These are phyloP conservation scores for Myxozyma nipponensis DNA, from an alignment of 805 yeast genomes.

Conservation along the genomic window DNA sequence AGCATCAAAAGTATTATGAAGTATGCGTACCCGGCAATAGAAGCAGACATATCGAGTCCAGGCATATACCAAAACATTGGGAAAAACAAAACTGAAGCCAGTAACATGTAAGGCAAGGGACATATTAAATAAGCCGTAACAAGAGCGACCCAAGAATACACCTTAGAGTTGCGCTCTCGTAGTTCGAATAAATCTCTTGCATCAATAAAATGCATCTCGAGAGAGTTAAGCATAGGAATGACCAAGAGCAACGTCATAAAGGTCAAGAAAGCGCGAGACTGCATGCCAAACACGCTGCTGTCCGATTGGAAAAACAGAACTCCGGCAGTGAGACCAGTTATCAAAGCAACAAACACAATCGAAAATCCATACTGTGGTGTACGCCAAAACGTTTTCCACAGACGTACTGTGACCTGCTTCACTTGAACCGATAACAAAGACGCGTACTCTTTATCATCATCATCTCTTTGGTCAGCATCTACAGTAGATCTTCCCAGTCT, in stretches of 20 bases:
- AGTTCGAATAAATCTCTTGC: slow-evolving; percentile 66
- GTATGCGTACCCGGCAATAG: slow-evolving; percentile 44
- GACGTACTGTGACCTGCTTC: slow-evolving; percentile 48
- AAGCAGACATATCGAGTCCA: slow-evolving; percentile 55
- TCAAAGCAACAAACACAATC: slow-evolving; percentile 2
- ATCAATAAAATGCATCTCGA: slow-evolving; percentile 46
- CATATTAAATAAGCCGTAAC: slow-evolving; percentile 5
- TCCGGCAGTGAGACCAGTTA: slow-evolving; percentile 40
- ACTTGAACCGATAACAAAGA: slow-evolving; percentile 41
- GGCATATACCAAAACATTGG: slow-evolving; percentile 66
- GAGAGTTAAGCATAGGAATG: slow-evolving; percentile 6
- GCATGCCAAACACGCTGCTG: slow-evolving; percentile 58
- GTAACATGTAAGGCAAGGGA: slow-evolving; percentile 28
- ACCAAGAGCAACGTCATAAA: slow-evolving; percentile 4
- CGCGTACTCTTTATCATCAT: slow-evolving; percentile 18
- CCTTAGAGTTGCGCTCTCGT: slow-evolving; percentile 68
- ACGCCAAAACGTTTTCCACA: slow-evolving; percentile 61
- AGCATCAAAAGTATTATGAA: slow-evolving; percentile 36
- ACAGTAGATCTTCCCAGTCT: slow-evolving; percentile 33
- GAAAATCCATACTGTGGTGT: slow-evolving; percentile 41
- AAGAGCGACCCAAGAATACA: slow-evolving; percentile 53
- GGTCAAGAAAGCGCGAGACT: slow-evolving; percentile 53
- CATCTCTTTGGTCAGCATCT: slow-evolving; percentile 47
- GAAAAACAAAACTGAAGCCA: slow-evolving; percentile 60
- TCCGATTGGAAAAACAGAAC: slow-evolving; percentile 54